Percentiles rank a stretch among this genome's conserved stretches.
phyloP scores from a whole-genome alignment of 345 rosid genomes.

The Linum usitatissimum region DNA sequence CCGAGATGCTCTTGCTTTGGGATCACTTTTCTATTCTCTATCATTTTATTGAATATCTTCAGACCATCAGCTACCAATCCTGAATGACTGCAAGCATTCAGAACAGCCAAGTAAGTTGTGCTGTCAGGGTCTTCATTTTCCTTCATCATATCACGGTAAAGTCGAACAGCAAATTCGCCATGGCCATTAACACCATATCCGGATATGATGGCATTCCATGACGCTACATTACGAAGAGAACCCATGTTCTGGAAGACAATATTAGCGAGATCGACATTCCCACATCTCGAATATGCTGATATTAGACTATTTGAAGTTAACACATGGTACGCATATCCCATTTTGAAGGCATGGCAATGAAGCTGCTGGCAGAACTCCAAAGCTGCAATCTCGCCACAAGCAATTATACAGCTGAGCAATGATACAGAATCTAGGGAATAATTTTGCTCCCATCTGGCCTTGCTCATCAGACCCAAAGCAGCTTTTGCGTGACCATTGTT shows the following conservation, averaged over 20 bases:
- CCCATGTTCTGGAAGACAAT: slow-evolving; percentile 27
- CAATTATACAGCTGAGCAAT: slow-evolving; percentile 21
- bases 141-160: slow-evolving; percentile 30
- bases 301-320: slow-evolving; percentile 33
- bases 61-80: slow-evolving; percentile 32
- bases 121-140: slow-evolving; percentile 24
- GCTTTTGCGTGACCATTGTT: slow-evolving; percentile 27
- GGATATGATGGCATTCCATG: slow-evolving; percentile 41
- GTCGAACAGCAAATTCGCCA: slow-evolving; percentile 27
- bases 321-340: slow-evolving; percentile 17
- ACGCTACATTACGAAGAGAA: slow-evolving; percentile 22
- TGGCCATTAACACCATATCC: slow-evolving; percentile 32
- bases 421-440: slow-evolving; percentile 25
- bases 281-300: slow-evolving; percentile 43
- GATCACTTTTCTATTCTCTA: slow-evolving; percentile 19
- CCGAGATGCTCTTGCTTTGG: slow-evolving; percentile 30
- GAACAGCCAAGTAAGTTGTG: slow-evolving; percentile 27
- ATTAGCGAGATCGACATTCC: slow-evolving; percentile 23
- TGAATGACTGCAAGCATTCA: slow-evolving; percentile 35
- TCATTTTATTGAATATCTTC: slow-evolving; percentile 28
- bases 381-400: slow-evolving; percentile 26
- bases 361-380: slow-evolving; percentile 32
- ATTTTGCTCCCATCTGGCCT: slow-evolving; percentile 17
- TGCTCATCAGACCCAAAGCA: slow-evolving; percentile 27
- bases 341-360: slow-evolving; percentile 24